These are phyloP conservation scores for Ephemerocybe angulata DNA, from an alignment of 768 basidiomycete genomes.

Conservation along the genomic window DNA sequence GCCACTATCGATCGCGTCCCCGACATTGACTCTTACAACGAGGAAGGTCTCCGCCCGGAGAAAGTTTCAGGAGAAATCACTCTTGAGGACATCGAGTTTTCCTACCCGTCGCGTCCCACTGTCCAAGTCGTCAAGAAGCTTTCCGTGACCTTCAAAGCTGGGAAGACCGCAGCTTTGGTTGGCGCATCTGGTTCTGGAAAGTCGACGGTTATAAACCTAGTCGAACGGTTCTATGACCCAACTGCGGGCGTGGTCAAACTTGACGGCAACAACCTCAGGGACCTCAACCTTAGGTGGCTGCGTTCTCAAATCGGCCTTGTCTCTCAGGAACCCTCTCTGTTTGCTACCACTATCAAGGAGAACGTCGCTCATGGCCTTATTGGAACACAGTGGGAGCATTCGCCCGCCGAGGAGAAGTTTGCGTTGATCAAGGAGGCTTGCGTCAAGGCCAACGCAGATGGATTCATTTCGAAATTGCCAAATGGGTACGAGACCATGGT, in stretches of 20 bases:
- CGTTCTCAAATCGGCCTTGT: slow-evolving; percentile 86
- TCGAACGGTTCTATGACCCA: slow-evolving; percentile 90
- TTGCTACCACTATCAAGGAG: slow-evolving; percentile 76
- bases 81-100: slow-evolving; percentile 75
- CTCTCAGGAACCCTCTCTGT: slow-evolving; percentile 83
- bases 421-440: slow-evolving; percentile 79
- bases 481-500: slow-evolving; percentile 85
- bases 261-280: slow-evolving; percentile 70
- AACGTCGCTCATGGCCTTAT: slow-evolving; percentile 88
- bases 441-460: slow-evolving; percentile 85
- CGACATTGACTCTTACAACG: slow-evolving; percentile 73
- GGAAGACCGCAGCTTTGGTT: slow-evolving; percentile 75
- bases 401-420: slow-evolving; percentile 70
- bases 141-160: slow-evolving; percentile 63
- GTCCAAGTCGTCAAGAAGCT: slow-evolving; percentile 78
- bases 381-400: slow-evolving; percentile 62
- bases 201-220: slow-evolving; percentile 71
- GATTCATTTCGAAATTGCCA: slow-evolving; percentile 78
- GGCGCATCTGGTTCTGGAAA: slow-evolving; percentile 80
- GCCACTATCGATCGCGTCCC: slow-evolving; percentile 87
- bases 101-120: slow-evolving; percentile 79
- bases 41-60: slow-evolving; percentile 65
- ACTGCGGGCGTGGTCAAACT: slow-evolving; percentile 60
- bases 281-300: slow-evolving; percentile 82
- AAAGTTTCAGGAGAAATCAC: slow-evolving; percentile 66